Base-by-base conservation (phyloP, 225 moss, liverwort and hornwort genomes). In the Physcomitrium patens region DNA sequence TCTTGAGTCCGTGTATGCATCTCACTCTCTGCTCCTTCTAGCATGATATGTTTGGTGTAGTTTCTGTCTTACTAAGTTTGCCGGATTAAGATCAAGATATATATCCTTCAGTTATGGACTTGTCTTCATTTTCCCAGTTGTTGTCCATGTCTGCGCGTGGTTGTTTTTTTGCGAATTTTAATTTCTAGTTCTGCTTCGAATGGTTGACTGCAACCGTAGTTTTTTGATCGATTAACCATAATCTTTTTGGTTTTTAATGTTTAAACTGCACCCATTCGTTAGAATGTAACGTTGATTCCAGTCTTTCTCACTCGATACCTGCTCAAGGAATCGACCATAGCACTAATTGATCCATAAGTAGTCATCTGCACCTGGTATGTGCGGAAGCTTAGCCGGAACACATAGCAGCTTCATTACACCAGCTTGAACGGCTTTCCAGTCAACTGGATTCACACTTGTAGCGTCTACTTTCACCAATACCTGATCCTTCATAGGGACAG, bases 401-500 rank as follows among this genome's bases (percentile, higher is more conserved):
- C 2, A 2, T n/a, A n/a, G n/a, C 8, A 78, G 17, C 58, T 41
- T 78, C n/a, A 78, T 0, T 62, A 0, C 1, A 28, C 79, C 74
- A 24, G 45, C 27, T 64, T 79, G 74, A 60, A 73, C 0, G 1
- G 20, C 55, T 55, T 57, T 79, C 74, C 68, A 74, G 20, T 79
- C 79, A 3, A 63, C 8, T 54, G 79, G 79, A 53, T 79, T 79
- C 54, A 79, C 74, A 49, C 79, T 79, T 3, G 79, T 74, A 15
- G 79, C 79, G 55, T 79, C 79, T 12, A 79, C 74, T 70, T 79
- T 79, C 17, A 79, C 68, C 62, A 79, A 55, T 19, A 79, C 74
- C 63, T 74, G 54, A 28, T 48, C 74, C 63, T 79, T 79, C 53
- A 0, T 15, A 6, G 79, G 74, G 0, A 42, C 52, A 7, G 79